Evolutionary conservation across 1,139 yeast species (phyloP), one percentile per base, ranked within the genome.

Genomic region (Candida smagusa): DNA sequence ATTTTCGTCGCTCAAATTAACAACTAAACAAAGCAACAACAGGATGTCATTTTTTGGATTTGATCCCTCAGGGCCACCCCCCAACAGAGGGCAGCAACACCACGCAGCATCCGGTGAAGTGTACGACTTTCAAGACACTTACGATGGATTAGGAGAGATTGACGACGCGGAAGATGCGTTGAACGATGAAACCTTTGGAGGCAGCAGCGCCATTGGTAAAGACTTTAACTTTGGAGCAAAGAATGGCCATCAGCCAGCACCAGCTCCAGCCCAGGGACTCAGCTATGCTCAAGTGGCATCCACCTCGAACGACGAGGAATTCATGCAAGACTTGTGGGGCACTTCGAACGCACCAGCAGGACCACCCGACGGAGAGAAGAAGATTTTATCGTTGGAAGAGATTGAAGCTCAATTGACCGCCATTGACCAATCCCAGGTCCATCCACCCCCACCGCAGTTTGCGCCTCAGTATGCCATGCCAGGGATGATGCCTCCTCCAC

Each of bases 161-260:
- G 74, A 73, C 32, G 94, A 84, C 46, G 81, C 77, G 26, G 89
- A 83, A 42, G 97, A 89, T 57, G 89, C 82, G 37, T 70, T 87
- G 52, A 90, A 90, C 56, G 85, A 81, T 44, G 95, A 87, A 54
- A 90, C 97, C 1, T 90, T 90, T 65, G 97, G 97, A 33, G 70
- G 63, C 38, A 65, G 73, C 7, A 73, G 60, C 24, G 64, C 70
- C 6, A 61, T 83, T 34, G 84, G 88, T 35, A 77, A 79, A 43
- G 92, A 87, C 54, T 88, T 86, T 56, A 81, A 81, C 58, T 88
- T 89, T 59, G 86, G 86, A 9, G 53, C 53, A 36, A 57, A 73
- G 8, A 22, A 30, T n/a, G 22, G 21, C n/a, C 36, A 16, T 9
- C 50, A 42, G 47, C 46, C 53, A 50, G 36, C 54, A 25, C 33